A percentile compares a stretch with the other conserved stretches of the same genome.
phyloP scores from a whole-genome alignment of 192 early-diverging fungal species.

The Cetraspora pellucida region DNA sequence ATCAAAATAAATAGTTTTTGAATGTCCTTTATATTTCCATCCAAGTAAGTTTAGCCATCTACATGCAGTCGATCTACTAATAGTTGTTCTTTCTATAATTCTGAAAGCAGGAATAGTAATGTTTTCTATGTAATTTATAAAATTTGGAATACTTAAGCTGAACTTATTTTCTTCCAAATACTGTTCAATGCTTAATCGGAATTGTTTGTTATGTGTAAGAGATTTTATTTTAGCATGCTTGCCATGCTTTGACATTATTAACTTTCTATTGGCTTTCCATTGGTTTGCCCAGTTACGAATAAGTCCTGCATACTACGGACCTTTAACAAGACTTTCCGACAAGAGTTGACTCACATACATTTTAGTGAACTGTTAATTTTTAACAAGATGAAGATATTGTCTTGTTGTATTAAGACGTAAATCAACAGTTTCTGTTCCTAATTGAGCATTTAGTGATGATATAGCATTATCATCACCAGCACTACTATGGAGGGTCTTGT shows the following conservation, averaged over 20 bases:
- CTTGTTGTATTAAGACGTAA: background rate
- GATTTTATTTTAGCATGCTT: background rate
- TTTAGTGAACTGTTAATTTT: background rate
- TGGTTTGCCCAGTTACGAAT: conserved; percentile 10
- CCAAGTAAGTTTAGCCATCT: background rate
- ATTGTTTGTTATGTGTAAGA: background rate
- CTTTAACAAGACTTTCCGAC: background rate
- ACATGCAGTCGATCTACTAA: background rate
- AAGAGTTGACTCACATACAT: background rate
- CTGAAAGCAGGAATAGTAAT: no score
- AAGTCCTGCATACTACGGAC: background rate
- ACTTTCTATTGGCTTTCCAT: background rate
- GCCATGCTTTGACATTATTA: background rate
- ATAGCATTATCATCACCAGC: no score
- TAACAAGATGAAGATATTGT: conserved; percentile 1
- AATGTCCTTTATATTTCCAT: background rate
- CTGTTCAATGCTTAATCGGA: background rate
- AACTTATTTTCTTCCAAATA: no score
- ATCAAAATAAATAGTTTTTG: background rate
- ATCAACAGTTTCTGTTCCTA: background rate
- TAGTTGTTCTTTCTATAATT: background rate
- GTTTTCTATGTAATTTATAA: no score
- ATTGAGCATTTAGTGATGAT: no score
- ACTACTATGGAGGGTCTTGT: no score
- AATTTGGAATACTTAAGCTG: no score